These are phyloP conservation scores for Nannochloropsis gaditana DNA, from an alignment of 108 stramenopile species.

Conservation along the genomic window DNA sequence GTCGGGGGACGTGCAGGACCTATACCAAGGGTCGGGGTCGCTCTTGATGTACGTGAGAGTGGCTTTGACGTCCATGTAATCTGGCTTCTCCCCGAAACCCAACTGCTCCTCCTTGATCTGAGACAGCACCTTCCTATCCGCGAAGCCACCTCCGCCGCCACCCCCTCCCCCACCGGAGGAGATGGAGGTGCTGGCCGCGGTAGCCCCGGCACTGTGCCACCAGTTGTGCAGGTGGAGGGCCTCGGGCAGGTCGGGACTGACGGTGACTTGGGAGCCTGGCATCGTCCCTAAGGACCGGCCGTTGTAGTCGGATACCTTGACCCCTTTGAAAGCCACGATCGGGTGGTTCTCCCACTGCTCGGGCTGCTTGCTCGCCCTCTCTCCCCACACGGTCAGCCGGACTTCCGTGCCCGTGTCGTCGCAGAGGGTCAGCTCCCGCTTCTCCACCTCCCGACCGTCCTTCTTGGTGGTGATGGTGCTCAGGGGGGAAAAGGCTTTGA, in stretches of 20 bases:
- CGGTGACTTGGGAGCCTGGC: conserved; percentile 37
- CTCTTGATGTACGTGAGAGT: conserved; percentile 81
- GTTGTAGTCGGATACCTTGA: conserved; percentile 76
- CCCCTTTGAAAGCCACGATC: conserved; percentile 75
- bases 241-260: conserved; percentile 50
- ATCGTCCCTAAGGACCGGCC: conserved; percentile 63
- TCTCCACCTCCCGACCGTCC: conserved; percentile 70
- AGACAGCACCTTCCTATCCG: conserved; percentile 65
- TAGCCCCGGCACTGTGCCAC: conserved; percentile 52
- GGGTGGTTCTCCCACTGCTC: conserved; percentile 58
- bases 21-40: conserved; percentile 91
- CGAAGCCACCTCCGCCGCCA: conserved; percentile 49
- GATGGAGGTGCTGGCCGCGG: conserved; percentile 59
- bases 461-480: conserved; percentile 65
- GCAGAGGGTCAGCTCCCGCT: conserved; percentile 76
- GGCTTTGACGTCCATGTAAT: conserved; percentile 77
- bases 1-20: conserved; percentile 73
- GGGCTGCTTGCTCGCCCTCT: conserved; percentile 56
- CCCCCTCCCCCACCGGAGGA: conserved; percentile 50
- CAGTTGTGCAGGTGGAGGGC: conserved; percentile 42
- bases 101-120: conserved; percentile 73
- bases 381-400: conserved; percentile 78
- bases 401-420: conserved; percentile 85
- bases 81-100: conserved; percentile 82
- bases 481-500: conserved; percentile 65